Percentiles rank a stretch among this genome's conserved stretches.
Conservation (phyloP, 1,139 yeast species). For the Sugiyamaella neomexicana region DNA sequence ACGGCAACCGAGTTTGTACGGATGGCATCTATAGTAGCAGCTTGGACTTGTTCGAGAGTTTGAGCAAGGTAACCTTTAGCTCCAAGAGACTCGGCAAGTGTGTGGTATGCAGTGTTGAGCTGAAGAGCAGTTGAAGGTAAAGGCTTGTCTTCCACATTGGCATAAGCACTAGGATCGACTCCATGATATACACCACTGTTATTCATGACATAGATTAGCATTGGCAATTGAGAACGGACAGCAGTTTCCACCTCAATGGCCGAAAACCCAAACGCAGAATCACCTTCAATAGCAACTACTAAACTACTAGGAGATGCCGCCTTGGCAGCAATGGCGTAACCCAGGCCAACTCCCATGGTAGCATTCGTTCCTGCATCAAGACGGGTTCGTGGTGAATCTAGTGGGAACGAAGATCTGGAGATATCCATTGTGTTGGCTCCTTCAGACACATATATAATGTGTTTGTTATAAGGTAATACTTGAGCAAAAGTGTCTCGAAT, state of each 20-base stretch:
- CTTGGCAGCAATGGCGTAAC: constrained; percentile 64
- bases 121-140: constrained; percentile 60
- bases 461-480: constrained; percentile 29
- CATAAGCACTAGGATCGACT: constrained; percentile 41
- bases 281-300: constrained; percentile 65
- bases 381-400: constrained; percentile 52
- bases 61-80: constrained; percentile 52
- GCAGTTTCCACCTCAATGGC: constrained; percentile 67
- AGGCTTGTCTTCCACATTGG: constrained; percentile 31
- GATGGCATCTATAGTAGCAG: constrained; percentile 47
- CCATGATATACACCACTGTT: constrained; percentile 71
- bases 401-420: constrained; percentile 59
- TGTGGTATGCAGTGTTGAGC: constrained; percentile 55
- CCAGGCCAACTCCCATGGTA: constrained; percentile 69
- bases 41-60: constrained; percentile 44
- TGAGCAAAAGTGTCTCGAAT: constrained; percentile 45
- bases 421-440: constrained; percentile 75
- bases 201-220: constrained; percentile 62
- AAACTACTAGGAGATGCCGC: constrained; percentile 46
- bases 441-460: constrained; percentile 53
- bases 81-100: constrained; percentile 55
- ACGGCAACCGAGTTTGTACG: constrained; percentile 44
- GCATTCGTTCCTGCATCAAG: constrained; percentile 72
- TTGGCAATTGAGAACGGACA: constrained; percentile 52
- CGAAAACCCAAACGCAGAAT: constrained; percentile 70